phyloP scores from a whole-genome alignment of 805 yeast genomes.

The Starmerella floricola region DNA sequence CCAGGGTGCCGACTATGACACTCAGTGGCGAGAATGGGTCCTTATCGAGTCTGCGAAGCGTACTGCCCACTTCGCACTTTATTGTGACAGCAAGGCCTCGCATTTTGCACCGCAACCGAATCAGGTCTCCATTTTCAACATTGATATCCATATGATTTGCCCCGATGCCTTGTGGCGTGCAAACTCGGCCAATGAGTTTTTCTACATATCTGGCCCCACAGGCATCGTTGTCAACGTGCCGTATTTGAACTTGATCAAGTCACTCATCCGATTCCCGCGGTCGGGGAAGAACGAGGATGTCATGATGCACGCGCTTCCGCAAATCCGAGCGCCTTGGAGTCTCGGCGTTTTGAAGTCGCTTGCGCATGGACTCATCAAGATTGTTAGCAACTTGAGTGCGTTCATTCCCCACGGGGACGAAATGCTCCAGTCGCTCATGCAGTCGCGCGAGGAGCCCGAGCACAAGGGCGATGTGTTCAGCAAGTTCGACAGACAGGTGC shows the following conservation, averaged over 20 bases:
- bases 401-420: conserved; percentile 17
- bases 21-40: conserved; percentile 40
- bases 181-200: conserved; percentile 22
- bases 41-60: conserved; percentile 36
- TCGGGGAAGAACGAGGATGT: conserved; percentile 11
- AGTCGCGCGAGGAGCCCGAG: conserved; percentile 1
- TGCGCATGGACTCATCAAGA: conserved; percentile 25
- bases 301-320: background rate
- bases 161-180: conserved; percentile 27
- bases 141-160: conserved; percentile 26
- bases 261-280: conserved; percentile 27
- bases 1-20: conserved; percentile 22
- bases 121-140: conserved; percentile 24
- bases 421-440: conserved; percentile 16
- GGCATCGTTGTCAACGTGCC: conserved; percentile 23
- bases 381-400: conserved; percentile 21
- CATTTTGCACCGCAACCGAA: conserved; percentile 9
- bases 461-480: conserved; percentile 10
- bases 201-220: conserved; percentile 22
- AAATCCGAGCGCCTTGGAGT: conserved; percentile 17
- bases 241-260: conserved; percentile 25
- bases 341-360: conserved; percentile 21
- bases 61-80: conserved; percentile 23
- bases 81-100: conserved; percentile 23
- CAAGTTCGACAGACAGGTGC: conserved; percentile 21